Conservation (phyloP, 345 rosid genomes). For the Carallia brachiata region DNA sequence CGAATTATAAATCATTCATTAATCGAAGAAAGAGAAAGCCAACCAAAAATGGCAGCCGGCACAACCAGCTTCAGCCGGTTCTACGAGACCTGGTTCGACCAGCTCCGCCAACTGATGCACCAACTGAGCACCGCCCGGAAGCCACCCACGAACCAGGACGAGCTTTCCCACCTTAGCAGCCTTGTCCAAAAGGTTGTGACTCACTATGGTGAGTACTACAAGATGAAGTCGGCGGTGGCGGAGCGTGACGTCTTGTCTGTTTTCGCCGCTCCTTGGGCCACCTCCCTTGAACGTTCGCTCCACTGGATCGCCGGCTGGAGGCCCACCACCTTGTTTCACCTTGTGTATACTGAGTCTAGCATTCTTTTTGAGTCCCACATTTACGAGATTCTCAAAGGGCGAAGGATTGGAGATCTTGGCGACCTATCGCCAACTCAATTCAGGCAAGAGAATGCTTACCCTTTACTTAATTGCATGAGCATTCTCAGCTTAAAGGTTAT, state of each 20-base stretch:
- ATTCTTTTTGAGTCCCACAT: slow-evolving; percentile 71
- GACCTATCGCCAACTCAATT: slow-evolving; percentile 77
- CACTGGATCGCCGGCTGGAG: slow-evolving; percentile 84
- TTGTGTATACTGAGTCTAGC: slow-evolving; percentile 79
- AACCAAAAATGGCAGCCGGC: slow-evolving; percentile 22
- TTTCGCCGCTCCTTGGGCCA: slow-evolving; percentile 70
- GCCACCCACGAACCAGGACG: slow-evolving; percentile 36
- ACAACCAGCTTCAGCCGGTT: slow-evolving; percentile 40
- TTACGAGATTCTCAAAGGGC: slow-evolving; percentile 66
- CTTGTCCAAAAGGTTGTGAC: slow-evolving; percentile 47
- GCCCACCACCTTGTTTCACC: slow-evolving; percentile 77
- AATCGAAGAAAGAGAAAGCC: not conserved
- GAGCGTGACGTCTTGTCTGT: slow-evolving; percentile 53
- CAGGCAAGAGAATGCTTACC: slow-evolving; percentile 36
- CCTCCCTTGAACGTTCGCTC: slow-evolving; percentile 78
- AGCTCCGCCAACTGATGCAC: slow-evolving; percentile 45
- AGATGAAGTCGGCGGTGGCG: slow-evolving; percentile 41
- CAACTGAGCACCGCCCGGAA: slow-evolving; percentile 49
- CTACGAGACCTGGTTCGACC: slow-evolving; percentile 60
- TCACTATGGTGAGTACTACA: slow-evolving; percentile 58
- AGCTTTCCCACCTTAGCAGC: slow-evolving; percentile 27
- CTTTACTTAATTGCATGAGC: too few relatives aligned
- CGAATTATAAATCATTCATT: too few relatives aligned
- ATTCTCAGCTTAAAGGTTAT: too few relatives aligned
- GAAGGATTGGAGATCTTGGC: slow-evolving; percentile 68